phyloP scores from a whole-genome alignment of 2,329 filamentous ascomycete genomes.

The Fusarium begoniae region DNA sequence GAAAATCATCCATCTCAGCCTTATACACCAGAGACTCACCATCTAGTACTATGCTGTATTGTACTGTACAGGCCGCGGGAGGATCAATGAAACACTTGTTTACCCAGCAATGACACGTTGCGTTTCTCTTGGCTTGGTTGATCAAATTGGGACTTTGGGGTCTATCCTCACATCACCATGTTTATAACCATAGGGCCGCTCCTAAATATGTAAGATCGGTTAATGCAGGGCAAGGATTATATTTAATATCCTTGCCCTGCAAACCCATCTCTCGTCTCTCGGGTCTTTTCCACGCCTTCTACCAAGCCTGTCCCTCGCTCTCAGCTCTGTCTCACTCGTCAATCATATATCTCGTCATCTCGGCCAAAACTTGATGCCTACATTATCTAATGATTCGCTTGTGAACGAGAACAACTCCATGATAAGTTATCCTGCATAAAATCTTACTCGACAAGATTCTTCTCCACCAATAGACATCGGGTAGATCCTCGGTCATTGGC shows the following conservation, averaged over 20 bases:
- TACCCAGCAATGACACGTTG: slow-evolving; percentile 15
- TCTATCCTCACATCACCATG: background rate
- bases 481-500: background rate
- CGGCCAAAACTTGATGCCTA: background rate
- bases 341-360: background rate
- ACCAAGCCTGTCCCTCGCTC: background rate
- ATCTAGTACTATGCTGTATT: background rate
- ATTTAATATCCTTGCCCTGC: background rate
- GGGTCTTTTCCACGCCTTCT: background rate
- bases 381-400: background rate
- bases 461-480: background rate
- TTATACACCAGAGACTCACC: slow-evolving; percentile 2
- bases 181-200: background rate
- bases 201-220: slow-evolving; percentile 8
- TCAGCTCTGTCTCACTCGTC: slow-evolving; percentile 2
- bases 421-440: background rate
- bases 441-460: slow-evolving; percentile 3
- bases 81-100: background rate
- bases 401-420: background rate
- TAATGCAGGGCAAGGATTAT: slow-evolving; percentile 9
- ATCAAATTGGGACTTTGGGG: background rate
- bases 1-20: slow-evolving; percentile 12
- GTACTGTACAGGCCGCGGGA: background rate
- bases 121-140: background rate
- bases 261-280: background rate